These are phyloP conservation scores for Jackrogersella multiformis DNA, from an alignment of 495 filamentous ascomycete genomes.

Conservation along the genomic window DNA sequence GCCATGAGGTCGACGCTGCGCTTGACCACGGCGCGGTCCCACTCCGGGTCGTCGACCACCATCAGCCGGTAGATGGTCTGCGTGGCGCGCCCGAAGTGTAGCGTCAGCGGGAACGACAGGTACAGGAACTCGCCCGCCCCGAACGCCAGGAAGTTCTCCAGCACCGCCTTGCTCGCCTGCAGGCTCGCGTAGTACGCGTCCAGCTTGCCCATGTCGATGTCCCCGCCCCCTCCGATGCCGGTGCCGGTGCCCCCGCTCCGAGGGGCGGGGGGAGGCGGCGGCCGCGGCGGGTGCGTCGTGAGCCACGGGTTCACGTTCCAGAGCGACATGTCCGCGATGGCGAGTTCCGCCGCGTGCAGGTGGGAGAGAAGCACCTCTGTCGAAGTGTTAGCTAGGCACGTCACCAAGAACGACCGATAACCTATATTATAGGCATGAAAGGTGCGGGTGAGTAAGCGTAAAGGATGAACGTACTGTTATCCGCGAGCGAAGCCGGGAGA, in stretches of 20 bases:
- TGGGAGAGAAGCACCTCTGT: conserved; percentile 26
- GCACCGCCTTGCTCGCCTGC: conserved; percentile 28
- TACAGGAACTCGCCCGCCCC: conserved; percentile 12
- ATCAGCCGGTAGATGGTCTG: conserved; percentile 43
- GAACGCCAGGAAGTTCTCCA: conserved; percentile 43
- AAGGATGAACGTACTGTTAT: conserved; percentile 35
- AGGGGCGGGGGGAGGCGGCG: no score
- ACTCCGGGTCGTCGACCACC: conserved; percentile 37
- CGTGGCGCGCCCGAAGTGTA: conserved; percentile 37
- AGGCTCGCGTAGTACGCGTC: conserved; percentile 40
- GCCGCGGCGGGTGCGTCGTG: conserved; percentile 14
- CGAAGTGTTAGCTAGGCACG: conserved; percentile 2
- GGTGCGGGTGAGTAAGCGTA: neutral
- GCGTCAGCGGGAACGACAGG: conserved; percentile 37
- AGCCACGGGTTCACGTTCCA: conserved; percentile 34
- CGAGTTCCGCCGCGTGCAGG: conserved; percentile 30
- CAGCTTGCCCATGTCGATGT: conserved; percentile 32
- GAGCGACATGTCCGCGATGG: conserved; percentile 41
- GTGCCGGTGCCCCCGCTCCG: neutral
- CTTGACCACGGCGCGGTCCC: conserved; percentile 31
- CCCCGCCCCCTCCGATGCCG: neutral
- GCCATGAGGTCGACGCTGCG: conserved; percentile 32
- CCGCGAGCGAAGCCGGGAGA: conserved; percentile 25
- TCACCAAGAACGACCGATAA: no score
- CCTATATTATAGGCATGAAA: neutral